Conservation (phyloP, 495 filamentous ascomycete species). For the Ascodesmis nigricans region DNA sequence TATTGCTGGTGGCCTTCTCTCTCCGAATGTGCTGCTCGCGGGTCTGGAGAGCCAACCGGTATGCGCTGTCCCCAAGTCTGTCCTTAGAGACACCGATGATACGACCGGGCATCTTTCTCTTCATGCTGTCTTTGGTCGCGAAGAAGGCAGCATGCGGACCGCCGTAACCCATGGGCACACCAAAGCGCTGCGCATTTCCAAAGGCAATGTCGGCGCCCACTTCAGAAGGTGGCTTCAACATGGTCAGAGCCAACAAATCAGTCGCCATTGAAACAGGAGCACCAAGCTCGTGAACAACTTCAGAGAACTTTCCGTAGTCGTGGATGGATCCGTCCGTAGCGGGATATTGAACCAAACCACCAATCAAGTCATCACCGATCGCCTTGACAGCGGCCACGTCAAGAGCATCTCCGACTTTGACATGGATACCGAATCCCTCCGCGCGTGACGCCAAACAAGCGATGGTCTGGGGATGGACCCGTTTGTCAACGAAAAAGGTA, state of each 20-base stretch:
- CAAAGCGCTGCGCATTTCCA: constrained; percentile 83
- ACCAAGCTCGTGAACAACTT: constrained; percentile 56
- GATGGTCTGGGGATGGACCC: constrained; percentile 75
- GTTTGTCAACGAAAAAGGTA: constrained; percentile 61
- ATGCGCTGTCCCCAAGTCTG: constrained; percentile 60
- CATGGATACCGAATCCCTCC: constrained; percentile 77
- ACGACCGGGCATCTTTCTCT: constrained; percentile 88
- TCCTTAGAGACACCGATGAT: constrained; percentile 88
- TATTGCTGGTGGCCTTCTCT: constrained; percentile 97
- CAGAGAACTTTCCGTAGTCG: constrained; percentile 50
- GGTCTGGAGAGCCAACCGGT: constrained; percentile 77
- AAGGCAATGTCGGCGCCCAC: constrained; percentile 96
- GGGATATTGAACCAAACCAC: constrained; percentile 86
- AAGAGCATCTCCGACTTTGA: constrained; percentile 50
- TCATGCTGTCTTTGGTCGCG: constrained; percentile 74
- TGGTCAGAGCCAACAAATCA: constrained; percentile 72
- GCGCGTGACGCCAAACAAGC: constrained; percentile 70
- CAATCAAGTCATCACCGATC: constrained; percentile 66
- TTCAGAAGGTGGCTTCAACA: constrained; percentile 80
- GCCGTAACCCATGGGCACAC: constrained; percentile 83
- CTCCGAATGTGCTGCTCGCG: constrained; percentile 92
- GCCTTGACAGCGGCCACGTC: constrained; percentile 33
- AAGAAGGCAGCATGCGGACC: constrained; percentile 97
- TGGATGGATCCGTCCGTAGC: constrained; percentile 68
- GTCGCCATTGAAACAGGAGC: constrained; percentile 77